Conservation (phyloP, 331 rosid species). For the Pyrus hybrid region DNA sequence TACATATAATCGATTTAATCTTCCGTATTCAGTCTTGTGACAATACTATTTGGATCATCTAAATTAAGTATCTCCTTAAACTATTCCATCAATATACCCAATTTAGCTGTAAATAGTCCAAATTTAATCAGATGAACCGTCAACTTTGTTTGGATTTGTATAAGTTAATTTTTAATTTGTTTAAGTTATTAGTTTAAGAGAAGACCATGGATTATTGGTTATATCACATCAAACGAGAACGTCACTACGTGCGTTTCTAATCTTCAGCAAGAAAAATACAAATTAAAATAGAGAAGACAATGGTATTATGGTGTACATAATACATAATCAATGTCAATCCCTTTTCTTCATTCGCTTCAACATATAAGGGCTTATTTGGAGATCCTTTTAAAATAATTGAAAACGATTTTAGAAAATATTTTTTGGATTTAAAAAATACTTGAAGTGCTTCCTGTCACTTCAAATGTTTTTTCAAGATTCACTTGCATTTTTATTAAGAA, state of each 20-base stretch:
- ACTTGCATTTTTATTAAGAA: too few species aligned
- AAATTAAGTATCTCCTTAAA: not conserved
- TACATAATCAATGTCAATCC: not conserved
- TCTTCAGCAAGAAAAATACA: not conserved
- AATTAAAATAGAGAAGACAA: not conserved
- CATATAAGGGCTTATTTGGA: too few species aligned
- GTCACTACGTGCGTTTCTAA: not conserved
- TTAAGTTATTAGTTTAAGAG: not conserved
- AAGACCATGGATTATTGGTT: not conserved
- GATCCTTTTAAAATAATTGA: too few species aligned
- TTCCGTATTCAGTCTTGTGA: not conserved
- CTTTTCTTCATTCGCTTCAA: not conserved
- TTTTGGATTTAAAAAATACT: too few species aligned
- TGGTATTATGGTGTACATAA: not conserved
- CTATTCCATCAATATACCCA: not conserved
- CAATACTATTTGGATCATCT: not conserved
- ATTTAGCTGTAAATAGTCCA: not conserved
- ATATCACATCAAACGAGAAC: not conserved
- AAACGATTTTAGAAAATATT: too few species aligned
- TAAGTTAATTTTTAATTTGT: not conserved
- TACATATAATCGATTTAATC: not conserved
- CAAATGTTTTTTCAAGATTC: too few species aligned
- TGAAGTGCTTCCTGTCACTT: too few species aligned
- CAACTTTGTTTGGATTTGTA: not conserved
- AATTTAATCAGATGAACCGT: not conserved